Percentiles rank a stretch among this genome's conserved stretches.
Evolutionary conservation across 495 filamentous ascomycete genomes (phyloP).

Genomic region (Penicillium roqueforti): DNA sequence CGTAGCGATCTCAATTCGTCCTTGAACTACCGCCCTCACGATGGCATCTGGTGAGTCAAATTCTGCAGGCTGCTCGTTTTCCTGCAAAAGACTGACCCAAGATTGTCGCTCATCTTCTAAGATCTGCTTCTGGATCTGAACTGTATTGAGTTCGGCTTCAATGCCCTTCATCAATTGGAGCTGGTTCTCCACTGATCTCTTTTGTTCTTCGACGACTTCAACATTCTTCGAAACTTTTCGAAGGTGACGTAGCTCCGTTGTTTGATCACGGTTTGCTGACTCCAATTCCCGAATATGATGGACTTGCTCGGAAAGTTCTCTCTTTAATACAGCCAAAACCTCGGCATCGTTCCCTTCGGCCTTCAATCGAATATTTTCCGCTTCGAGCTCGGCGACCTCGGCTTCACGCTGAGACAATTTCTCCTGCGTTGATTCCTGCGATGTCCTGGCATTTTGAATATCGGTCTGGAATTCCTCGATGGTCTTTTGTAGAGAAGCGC

Average conservation of each 20-base stretch:
- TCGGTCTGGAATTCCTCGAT: conserved; percentile 71
- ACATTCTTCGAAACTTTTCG: conserved; percentile 76
- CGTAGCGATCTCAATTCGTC: conserved; percentile 71
- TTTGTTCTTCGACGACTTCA: conserved; percentile 95
- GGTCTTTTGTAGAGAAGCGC: conserved; percentile 60
- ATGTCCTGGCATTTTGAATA: conserved; percentile 55
- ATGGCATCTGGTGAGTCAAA: conserved; percentile 88
- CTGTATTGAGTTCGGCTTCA: conserved; percentile 69
- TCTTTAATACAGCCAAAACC: conserved; percentile 73
- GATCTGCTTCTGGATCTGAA: conserved; percentile 74
- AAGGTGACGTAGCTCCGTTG: conserved; percentile 72
- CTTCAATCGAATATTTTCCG: conserved; percentile 75
- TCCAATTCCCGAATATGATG: conserved; percentile 83
- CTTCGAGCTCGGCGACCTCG: conserved; percentile 68
- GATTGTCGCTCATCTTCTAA: conserved; percentile 82
- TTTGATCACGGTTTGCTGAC: conserved; percentile 71
- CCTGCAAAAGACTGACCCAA: conserved; percentile 84
- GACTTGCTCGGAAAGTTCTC: conserved; percentile 85
- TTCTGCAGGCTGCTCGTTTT: conserved; percentile 58
- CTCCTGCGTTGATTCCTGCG: conserved; percentile 62
- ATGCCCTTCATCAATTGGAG: conserved; percentile 71
- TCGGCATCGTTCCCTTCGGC: conserved; percentile 82
- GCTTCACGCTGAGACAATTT: conserved; percentile 63
- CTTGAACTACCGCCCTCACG: conserved; percentile 75
- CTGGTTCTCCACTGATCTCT: conserved; percentile 73